These are phyloP conservation scores for Zygosaccharomyces sapae DNA, from an alignment of 1,139 yeast species.

Conservation along the genomic window DNA sequence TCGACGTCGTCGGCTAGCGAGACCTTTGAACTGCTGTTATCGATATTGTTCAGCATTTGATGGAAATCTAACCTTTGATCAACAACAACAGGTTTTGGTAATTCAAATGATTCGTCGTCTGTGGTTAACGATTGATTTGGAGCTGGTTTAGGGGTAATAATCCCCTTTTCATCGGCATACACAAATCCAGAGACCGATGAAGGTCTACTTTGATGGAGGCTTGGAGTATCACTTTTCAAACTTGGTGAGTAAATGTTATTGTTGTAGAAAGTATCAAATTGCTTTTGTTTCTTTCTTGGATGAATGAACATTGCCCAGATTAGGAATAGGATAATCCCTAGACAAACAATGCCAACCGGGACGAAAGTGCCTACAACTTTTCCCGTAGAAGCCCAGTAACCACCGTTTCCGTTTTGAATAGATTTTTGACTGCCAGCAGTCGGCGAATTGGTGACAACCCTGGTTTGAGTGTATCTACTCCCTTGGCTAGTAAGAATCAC, in stretches of 20 bases:
- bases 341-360: conserved; percentile 37
- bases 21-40: conserved; percentile 48
- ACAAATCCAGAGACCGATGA: conserved; percentile 20
- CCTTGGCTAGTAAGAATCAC: conserved; percentile 7
- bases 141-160: conserved; percentile 15
- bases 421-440: conserved; percentile 5
- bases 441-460: conserved; percentile 2
- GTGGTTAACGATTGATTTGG: conserved; percentile 4
- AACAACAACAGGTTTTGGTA: conserved; percentile 43
- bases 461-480: conserved; percentile 6
- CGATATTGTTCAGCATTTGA: conserved; percentile 51
- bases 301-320: conserved; percentile 26
- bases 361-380: conserved; percentile 41
- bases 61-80: conserved; percentile 69
- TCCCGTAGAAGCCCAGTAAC: conserved; percentile 38
- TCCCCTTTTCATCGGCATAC: conserved; percentile 27
- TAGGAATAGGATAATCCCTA: conserved; percentile 26
- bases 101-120: conserved; percentile 13
- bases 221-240: conserved; percentile 8
- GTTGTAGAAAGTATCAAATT: conserved; percentile 31
- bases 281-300: conserved; percentile 20
- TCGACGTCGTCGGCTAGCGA: conserved; percentile 70
- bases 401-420: conserved; percentile 9
- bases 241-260: conserved; percentile 20
- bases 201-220: conserved; percentile 15